Evolutionary conservation across 345 rosid genomes (phyloP), one percentile per base, ranked within the genome.

Genomic region (Eutrema yunnanense): DNA sequence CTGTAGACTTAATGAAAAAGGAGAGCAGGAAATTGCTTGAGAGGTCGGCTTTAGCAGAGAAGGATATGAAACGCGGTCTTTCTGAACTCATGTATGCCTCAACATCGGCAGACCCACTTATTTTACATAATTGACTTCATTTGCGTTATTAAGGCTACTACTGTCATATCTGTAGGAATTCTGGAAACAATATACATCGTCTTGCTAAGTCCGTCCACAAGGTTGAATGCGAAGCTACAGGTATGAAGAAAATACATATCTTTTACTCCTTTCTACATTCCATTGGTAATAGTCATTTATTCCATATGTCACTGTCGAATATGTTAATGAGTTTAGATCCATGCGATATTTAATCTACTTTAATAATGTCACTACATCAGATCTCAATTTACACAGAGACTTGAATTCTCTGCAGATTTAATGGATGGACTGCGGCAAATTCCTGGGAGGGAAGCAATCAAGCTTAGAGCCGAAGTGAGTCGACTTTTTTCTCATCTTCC

Each of bases 381-480:
- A 63, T 63, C 33, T 63, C 67, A 30, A 1, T 57, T 77, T 22
- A 53, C 32, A 36, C 14, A 36, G 37, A 26, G 30, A 53, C 56
- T 65, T 26, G 4, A 66, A 43, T 59, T 61, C 41, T 62, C 57
- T 67, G 57, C 63, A 95, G 99, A 81, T 86, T 81, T 95, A 75
- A 90, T 92, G 99, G 96, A 92, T 12, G 92, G 84, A 63, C 87
- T 95, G 50, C 86, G 99, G 59, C 93, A 95, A 79, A 84, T 88
- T 59, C 90, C 96, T 13, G 89, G 96, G 26, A 86, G 99, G 75
- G 98, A 95, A 59, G 89, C 98, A 10, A 74, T 95, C 77, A 89
- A 92, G 86, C 96, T 95, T 62, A 80, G 99, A 74, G 96, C 96
- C 33, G 99, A 95, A 89, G 99, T 73, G 80, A 80, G 82, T 78